These are phyloP conservation scores for Acer campestre DNA, from an alignment of 345 rosid species.

Conservation along the genomic window DNA sequence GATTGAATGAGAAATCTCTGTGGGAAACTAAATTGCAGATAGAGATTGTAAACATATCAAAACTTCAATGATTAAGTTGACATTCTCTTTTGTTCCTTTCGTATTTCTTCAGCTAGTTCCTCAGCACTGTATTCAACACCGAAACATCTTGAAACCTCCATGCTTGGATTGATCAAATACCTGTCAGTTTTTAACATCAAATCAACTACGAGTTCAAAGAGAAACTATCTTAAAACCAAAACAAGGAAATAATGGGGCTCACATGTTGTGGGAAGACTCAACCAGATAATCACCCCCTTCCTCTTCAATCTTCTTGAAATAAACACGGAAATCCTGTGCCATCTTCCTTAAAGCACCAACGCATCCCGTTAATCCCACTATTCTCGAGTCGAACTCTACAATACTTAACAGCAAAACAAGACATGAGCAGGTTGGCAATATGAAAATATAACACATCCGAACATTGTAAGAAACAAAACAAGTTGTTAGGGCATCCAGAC, in stretches of 20 bases:
- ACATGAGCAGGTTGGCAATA: conserved; percentile 18
- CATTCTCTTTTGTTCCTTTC: conserved; percentile 48
- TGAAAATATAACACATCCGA: not conserved
- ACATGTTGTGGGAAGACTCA: conserved; percentile 84
- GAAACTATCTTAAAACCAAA: not conserved
- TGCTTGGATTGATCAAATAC: conserved; percentile 79
- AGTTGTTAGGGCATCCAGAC: conserved; percentile 35
- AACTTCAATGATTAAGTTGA: not conserved
- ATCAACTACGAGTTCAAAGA: not conserved
- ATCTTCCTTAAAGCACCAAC: conserved; percentile 69
- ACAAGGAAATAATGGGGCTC: conserved; percentile 19
- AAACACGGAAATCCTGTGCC: conserved; percentile 86
- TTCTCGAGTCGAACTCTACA: conserved; percentile 80
- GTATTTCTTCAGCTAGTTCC: conserved; percentile 60
- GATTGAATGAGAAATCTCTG: not conserved
- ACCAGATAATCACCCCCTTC: conserved; percentile 90
- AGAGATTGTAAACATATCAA: not conserved
- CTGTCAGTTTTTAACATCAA: conserved; percentile 38
- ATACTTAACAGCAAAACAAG: conserved; percentile 16
- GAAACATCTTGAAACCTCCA: conserved; percentile 79
- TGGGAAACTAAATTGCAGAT: not conserved
- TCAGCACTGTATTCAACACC: conserved; percentile 73
- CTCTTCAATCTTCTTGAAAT: conserved; percentile 79
- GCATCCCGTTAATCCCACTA: conserved; percentile 75
- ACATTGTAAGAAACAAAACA: not conserved